Percentiles rank a stretch among this genome's conserved stretches.
These are phyloP conservation scores for Verticillium nonalfalfae DNA, from an alignment of 2,329 filamentous ascomycete species.

Conservation along the genomic window DNA sequence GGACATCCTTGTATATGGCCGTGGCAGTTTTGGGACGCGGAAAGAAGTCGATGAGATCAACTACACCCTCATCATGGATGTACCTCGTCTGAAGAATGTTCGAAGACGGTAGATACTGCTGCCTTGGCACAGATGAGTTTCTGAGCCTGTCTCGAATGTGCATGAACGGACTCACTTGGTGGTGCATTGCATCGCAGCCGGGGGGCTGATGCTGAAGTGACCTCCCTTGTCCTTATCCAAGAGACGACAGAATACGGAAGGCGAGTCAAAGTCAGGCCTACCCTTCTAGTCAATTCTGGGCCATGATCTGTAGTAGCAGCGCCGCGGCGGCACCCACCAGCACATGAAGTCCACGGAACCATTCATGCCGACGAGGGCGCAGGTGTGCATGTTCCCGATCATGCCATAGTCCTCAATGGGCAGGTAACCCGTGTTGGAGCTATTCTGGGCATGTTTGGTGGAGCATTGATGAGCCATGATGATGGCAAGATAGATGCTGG, in stretches of 20 bases:
- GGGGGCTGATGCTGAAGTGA: conserved; percentile 61
- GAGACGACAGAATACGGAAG: conserved; percentile 67
- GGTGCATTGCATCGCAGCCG: conserved; percentile 45
- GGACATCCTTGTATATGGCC: conserved; percentile 38
- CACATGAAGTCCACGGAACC: conserved; percentile 74
- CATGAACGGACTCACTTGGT: conserved; percentile 42
- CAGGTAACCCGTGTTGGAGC: conserved; percentile 34
- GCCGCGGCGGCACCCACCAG: conserved; percentile 45
- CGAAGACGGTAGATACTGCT: conserved; percentile 69
- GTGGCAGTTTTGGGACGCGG: conserved; percentile 58
- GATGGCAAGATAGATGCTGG: not conserved
- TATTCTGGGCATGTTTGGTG: conserved; percentile 14
- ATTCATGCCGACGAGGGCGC: conserved; percentile 67
- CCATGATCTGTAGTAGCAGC: not conserved
- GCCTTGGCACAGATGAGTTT: conserved; percentile 19
- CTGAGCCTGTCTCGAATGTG: too few relatives aligned
- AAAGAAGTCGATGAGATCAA: conserved; percentile 71
- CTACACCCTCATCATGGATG: conserved; percentile 68
- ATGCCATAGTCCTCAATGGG: conserved; percentile 73
- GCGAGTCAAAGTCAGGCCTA: conserved; percentile 74
- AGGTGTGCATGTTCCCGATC: conserved; percentile 76
- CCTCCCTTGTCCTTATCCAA: conserved; percentile 71
- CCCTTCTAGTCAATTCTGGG: not conserved
- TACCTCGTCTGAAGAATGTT: conserved; percentile 75
- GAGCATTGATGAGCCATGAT: conserved; percentile 26